Evolutionary conservation across 2,329 filamentous ascomycete genomes (phyloP).

Genomic region (Cordyceps militaris): DNA sequence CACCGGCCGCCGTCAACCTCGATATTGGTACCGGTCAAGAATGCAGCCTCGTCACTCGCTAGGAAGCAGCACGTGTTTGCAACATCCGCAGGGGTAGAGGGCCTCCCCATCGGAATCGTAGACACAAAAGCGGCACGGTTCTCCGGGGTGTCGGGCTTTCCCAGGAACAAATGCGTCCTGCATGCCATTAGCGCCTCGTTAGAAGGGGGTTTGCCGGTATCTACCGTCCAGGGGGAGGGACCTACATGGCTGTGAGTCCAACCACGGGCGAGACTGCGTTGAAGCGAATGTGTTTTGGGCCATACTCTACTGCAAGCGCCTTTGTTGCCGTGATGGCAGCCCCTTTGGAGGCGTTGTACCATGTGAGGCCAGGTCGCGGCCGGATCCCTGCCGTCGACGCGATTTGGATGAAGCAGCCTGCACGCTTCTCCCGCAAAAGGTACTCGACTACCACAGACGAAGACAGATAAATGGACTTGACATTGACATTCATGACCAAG

Average conservation of each 20-base stretch:
- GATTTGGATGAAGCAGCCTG: constrained; percentile 58
- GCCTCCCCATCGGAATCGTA: constrained; percentile 47
- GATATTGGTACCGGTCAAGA: constrained; percentile 66
- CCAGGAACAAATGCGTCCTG: constrained; percentile 45
- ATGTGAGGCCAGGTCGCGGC: constrained; percentile 56
- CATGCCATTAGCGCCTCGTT: not conserved
- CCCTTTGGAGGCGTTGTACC: constrained; percentile 65
- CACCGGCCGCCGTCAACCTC: constrained; percentile 35
- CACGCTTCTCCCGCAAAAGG: constrained; percentile 48
- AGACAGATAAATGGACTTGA: constrained; percentile 58
- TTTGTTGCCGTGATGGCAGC: constrained; percentile 55
- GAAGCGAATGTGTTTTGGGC: constrained; percentile 63
- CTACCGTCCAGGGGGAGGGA: not conserved
- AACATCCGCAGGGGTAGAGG: constrained; percentile 56
- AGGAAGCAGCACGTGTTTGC: constrained; percentile 65
- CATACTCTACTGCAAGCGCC: constrained; percentile 64
- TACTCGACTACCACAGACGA: constrained; percentile 54
- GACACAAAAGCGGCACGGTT: constrained; percentile 49
- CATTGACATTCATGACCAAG: constrained; percentile 59
- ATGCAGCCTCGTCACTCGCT: constrained; percentile 62
- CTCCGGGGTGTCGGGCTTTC: constrained; percentile 55
- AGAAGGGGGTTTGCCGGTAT: not conserved
- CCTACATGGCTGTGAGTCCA: constrained; percentile 55
- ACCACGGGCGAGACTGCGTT: constrained; percentile 65
- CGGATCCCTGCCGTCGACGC: constrained; percentile 55